Evolutionary conservation across 257 asterid genomes (phyloP), one percentile per base, ranked within the genome.

Genomic region (Fraxinus pennsylvanica): DNA sequence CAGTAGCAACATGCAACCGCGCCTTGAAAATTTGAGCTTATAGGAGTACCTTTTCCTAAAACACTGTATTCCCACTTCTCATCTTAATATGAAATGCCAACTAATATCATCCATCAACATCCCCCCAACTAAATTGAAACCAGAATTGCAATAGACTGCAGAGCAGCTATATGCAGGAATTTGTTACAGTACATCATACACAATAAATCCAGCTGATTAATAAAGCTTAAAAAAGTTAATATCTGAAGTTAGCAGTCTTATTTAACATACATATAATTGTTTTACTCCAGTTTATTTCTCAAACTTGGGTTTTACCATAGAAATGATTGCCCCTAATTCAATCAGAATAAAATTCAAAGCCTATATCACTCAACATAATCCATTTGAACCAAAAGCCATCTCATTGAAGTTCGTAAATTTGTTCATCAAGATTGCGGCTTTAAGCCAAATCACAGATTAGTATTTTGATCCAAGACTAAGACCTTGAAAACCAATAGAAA

Each of bases 301-400:
- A 71, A 25, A 36, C 67, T 77, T 15, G 27, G 76, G n/a, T 73
- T 50, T 77, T 32, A 73, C 59, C 74, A 73, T 21, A 63, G 76
- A 71, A 38, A 81, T 54, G 43, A 38, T 14, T 33, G 45, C 68
- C 61, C 68, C 68, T 38, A 50, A 36, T 72, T 81, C 76, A 74
- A 63, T 29, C 22, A 50, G 57, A 75, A 66, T 61, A 43, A 72
- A 73, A 43, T 22, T 69, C 38, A 72, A 22, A 74, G 41, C 83
- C 83, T 81, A 82, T 54, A 57, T 78, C 50, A 81, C 74, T 68
- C 82, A 78, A 57, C 79, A 82, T 74, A 84, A 45, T 43, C 82
- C 79, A 57, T 68, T 45, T 17, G 15, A 61, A 66, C 88, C 81
- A 22, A 54, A 81, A 75, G 30, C 29, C 74, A 76, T 76, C 77